Evolutionary conservation across 2,329 filamentous ascomycete species (phyloP).

Genomic region (Cladosporium oxysporum): DNA sequence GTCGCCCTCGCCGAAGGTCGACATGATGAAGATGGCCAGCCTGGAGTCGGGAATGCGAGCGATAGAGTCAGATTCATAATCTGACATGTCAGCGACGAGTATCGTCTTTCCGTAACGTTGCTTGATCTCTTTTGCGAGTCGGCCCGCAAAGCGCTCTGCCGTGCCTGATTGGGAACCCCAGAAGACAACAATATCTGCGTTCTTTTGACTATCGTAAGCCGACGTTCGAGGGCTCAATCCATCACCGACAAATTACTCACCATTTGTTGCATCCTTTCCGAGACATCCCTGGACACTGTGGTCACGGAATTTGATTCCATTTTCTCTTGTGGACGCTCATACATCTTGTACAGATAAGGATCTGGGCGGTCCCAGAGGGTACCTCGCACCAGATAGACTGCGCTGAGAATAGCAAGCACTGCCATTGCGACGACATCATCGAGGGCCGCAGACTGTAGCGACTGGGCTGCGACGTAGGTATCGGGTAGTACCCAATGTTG

Average conservation of each 20-base stretch:
- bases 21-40: slow-evolving; percentile 32
- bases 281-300: slow-evolving; percentile 47
- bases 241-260: not conserved
- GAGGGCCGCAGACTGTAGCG: not conserved
- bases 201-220: not conserved
- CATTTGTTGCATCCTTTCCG: slow-evolving; percentile 45
- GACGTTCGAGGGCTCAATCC: not conserved
- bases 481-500: not conserved
- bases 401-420: slow-evolving; percentile 22
- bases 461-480: not conserved
- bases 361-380: slow-evolving; percentile 51
- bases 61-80: slow-evolving; percentile 43
- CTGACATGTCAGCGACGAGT: slow-evolving; percentile 48
- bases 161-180: slow-evolving; percentile 54
- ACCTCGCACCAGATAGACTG: slow-evolving; percentile 21
- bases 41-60: slow-evolving; percentile 23
- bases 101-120: slow-evolving; percentile 44
- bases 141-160: slow-evolving; percentile 46
- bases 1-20: slow-evolving; percentile 36
- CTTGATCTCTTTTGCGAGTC: slow-evolving; percentile 43
- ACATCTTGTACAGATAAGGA: slow-evolving; percentile 52
- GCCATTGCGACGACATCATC: slow-evolving; percentile 25
- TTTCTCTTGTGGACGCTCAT: slow-evolving; percentile 51
- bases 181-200: slow-evolving; percentile 44
- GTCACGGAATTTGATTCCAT: slow-evolving; percentile 27